Conservation (phyloP, 73 alveolate genomes). For the Paramecium primaurelia region DNA sequence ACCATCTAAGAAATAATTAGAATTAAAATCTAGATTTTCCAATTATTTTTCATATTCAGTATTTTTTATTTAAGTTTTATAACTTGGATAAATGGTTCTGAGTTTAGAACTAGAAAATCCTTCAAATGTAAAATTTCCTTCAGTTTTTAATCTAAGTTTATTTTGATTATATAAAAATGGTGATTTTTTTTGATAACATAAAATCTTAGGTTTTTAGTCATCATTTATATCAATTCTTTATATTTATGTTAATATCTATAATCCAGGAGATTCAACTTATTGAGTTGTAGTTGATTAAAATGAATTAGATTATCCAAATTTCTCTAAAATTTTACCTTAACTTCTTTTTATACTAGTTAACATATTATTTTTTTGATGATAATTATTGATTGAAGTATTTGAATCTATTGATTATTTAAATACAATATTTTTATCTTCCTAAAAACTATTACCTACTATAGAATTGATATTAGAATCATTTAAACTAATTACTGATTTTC, state of each 20-base stretch:
- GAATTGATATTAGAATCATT: background rate
- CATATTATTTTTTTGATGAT: background rate
- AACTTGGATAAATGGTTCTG: slow-evolving; percentile 19
- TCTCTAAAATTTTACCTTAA: background rate
- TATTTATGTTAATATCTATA: background rate
- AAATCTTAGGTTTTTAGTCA: background rate
- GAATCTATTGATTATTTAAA: background rate
- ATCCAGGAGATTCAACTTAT: background rate
- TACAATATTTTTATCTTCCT: background rate
- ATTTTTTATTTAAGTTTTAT: background rate
- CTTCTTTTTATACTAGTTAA: background rate
- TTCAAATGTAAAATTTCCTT: background rate
- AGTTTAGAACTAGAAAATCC: slow-evolving; percentile 21
- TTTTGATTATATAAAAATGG: background rate
- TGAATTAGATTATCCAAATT: background rate
- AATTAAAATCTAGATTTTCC: background rate
- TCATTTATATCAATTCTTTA: background rate
- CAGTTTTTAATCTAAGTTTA: background rate
- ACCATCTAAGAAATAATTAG: background rate
- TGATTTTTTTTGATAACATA: background rate
- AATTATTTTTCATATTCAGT: slow-evolving; percentile 10
- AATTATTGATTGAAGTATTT: background rate
- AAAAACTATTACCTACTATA: background rate
- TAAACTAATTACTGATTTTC: background rate
- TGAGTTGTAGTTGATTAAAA: background rate